Base-by-base conservation (phyloP, 164 flowering plant species). In the Liriodendron chinense region DNA sequence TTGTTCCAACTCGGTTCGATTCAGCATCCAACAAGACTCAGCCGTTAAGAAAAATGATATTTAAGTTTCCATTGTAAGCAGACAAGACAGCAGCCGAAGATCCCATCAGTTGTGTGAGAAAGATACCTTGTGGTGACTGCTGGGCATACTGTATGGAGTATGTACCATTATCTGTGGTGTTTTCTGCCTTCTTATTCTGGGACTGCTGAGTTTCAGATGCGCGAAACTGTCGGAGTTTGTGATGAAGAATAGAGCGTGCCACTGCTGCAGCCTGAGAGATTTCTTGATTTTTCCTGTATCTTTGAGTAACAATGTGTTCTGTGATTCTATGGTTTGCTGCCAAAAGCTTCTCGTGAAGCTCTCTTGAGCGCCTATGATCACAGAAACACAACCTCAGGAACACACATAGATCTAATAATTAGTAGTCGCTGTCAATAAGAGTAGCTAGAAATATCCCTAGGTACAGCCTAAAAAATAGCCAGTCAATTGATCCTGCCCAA, bases 201-300 rank as follows among this genome's bases (percentile, higher is more conserved):
- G 80, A 57, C 24, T 80, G 75, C 80, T 78, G 83, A 64, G 71
- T 47, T 47, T 77, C 69, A 56, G 80, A 77, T 69, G 90, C 82
- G 68, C 92, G 91, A 69, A 74, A 71, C 80, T 89, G 78, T 59
- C 86, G 82, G 66, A 81, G 80, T 83, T 83, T 91, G 81, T 72
- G 83, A 78, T 86, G 94, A 74, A 94, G 83, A 21, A 56, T 71
- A 66, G 98, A 94, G n/a, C 91, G 91, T 48, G 94, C 94, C 71
- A 67, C 56, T 67, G 89, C 77, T 57, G 93, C 93, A 82, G 79
- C 81, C 76, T 90, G 84, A 21, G 90, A 88, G 72, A 95, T 70
- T 76, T 86, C 86, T 75, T 75, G 80, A 78, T 82, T 77, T 80
- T 84, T 92, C 77, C 69, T 83, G 65, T 83, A 79, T 76, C 84